A percentile compares a stretch with the other conserved stretches of the same genome.
Evolutionary conservation across 1,284 basidiomycete genomes (phyloP).

Genomic region (Albatrellus sp.): DNA sequence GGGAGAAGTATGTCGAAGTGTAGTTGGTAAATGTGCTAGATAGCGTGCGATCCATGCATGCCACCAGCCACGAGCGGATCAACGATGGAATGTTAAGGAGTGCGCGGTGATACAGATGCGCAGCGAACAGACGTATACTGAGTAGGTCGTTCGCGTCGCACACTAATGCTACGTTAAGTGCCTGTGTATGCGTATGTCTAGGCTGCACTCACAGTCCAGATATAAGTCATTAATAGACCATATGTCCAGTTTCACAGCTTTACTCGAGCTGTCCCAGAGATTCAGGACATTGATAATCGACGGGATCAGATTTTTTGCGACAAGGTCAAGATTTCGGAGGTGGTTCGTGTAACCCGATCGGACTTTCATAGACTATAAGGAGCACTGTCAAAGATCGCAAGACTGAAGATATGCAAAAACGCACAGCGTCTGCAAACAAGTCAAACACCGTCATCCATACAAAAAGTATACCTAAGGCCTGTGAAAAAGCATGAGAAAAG

Average conservation of each 20-base stretch:
- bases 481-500: slow-evolving; percentile 14
- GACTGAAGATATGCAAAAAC: slow-evolving; percentile 17
- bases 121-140: slow-evolving; percentile 63
- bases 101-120: slow-evolving; percentile 82
- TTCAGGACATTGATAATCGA: slow-evolving; percentile 61
- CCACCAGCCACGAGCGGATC: slow-evolving; percentile 77
- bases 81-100: slow-evolving; percentile 74
- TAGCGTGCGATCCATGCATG: slow-evolving; percentile 84
- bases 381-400: slow-evolving; percentile 6
- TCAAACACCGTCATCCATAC: slow-evolving; percentile 88
- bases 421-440: slow-evolving; percentile 75
- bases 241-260: slow-evolving; percentile 62
- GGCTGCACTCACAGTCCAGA: slow-evolving; percentile 52
- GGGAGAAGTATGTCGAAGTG: slow-evolving; percentile 84
- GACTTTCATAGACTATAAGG: slow-evolving; percentile 65
- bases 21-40: slow-evolving; percentile 66
- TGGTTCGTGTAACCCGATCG: slow-evolving; percentile 78
- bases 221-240: slow-evolving; percentile 85
- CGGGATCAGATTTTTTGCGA: slow-evolving; percentile 63
- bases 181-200: not conserved
- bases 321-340: slow-evolving; percentile 57
- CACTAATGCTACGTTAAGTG: slow-evolving; percentile 26
- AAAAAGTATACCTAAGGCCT: slow-evolving; percentile 58
- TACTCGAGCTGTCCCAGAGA: slow-evolving; percentile 45
- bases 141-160: slow-evolving; percentile 46